These are phyloP conservation scores for Galerina sulciceps DNA, from an alignment of 768 basidiomycete genomes.

Conservation along the genomic window DNA sequence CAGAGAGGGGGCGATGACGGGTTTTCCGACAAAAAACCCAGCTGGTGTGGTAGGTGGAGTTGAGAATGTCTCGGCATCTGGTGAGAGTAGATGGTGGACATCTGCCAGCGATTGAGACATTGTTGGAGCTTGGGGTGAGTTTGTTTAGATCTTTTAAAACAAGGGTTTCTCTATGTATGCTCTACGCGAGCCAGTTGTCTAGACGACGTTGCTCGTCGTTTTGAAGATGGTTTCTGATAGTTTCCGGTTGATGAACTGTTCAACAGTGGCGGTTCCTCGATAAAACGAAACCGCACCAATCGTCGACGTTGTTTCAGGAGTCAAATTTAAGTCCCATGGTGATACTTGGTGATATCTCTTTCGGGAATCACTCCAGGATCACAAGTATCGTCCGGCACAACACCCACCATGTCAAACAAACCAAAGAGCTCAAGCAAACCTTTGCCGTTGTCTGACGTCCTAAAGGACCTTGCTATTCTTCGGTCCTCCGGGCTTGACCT, in stretches of 20 bases:
- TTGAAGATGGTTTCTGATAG: conserved; percentile 11
- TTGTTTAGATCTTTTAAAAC: background rate
- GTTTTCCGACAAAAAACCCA: conserved; percentile 18
- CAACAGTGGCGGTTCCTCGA: conserved; percentile 1
- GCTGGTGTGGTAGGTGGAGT: conserved; percentile 45
- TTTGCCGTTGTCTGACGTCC: conserved; percentile 59
- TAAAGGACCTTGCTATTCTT: conserved; percentile 75
- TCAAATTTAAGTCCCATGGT: conserved; percentile 3
- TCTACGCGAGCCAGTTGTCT: conserved; percentile 11
- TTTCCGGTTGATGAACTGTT: conserved; percentile 11
- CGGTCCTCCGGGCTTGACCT: conserved; percentile 56
- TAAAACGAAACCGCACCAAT: background rate
- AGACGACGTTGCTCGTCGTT: conserved; percentile 12
- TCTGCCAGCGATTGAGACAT: conserved; percentile 24
- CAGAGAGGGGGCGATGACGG: conserved; percentile 38
- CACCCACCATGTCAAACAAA: conserved; percentile 30
- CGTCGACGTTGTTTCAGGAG: too few relatives aligned
- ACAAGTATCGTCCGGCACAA: conserved; percentile 11
- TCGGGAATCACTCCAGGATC: background rate
- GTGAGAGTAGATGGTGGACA: conserved; percentile 28
- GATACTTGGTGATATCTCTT: background rate
- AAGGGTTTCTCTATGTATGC: conserved; percentile 2
- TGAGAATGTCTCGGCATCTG: conserved; percentile 43
- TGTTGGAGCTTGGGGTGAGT: background rate
- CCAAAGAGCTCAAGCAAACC: conserved; percentile 44